These are phyloP conservation scores for Filosporella fistucella DNA, from an alignment of 495 filamentous ascomycete species.

Conservation along the genomic window DNA sequence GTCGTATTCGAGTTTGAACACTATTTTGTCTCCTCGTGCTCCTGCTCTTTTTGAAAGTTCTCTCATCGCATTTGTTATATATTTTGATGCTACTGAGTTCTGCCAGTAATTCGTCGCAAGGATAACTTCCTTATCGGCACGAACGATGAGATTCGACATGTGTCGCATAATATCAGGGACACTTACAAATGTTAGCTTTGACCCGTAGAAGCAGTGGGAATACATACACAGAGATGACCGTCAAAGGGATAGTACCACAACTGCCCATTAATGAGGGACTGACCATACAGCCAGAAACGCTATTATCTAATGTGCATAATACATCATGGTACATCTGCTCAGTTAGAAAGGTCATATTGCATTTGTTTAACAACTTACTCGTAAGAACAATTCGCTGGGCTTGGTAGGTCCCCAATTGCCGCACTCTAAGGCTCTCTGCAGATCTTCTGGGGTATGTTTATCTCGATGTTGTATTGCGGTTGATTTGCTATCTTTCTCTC, in stretches of 20 bases:
- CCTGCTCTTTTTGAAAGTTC: conserved; percentile 65
- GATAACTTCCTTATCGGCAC: conserved; percentile 67
- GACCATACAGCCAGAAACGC: conserved; percentile 51
- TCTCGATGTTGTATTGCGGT: conserved; percentile 21
- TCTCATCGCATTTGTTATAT: conserved; percentile 62
- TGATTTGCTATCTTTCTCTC: conserved; percentile 20
- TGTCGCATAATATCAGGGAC: conserved; percentile 68
- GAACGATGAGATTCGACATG: conserved; percentile 69
- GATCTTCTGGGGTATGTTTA: conserved; percentile 31
- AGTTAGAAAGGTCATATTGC: not conserved
- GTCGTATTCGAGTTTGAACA: conserved; percentile 75
- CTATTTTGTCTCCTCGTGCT: conserved; percentile 47
- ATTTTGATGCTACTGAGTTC: conserved; percentile 57
- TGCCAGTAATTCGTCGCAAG: conserved; percentile 76
- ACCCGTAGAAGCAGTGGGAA: not conserved
- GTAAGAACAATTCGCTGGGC: conserved; percentile 68
- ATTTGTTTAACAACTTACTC: conserved; percentile 3
- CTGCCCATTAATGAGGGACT: conserved; percentile 70
- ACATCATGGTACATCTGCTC: conserved; percentile 61
- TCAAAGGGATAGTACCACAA: conserved; percentile 60
- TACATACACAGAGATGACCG: conserved; percentile 57
- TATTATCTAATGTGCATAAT: conserved; percentile 52
- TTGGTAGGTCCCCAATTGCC: conserved; percentile 62
- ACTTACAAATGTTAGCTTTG: conserved; percentile 15
- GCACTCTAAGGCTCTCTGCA: conserved; percentile 50